Evolutionary conservation across 768 basidiomycete genomes (phyloP), one percentile per base, ranked within the genome.

Genomic region (Erythrobasidium yunnanense): DNA sequence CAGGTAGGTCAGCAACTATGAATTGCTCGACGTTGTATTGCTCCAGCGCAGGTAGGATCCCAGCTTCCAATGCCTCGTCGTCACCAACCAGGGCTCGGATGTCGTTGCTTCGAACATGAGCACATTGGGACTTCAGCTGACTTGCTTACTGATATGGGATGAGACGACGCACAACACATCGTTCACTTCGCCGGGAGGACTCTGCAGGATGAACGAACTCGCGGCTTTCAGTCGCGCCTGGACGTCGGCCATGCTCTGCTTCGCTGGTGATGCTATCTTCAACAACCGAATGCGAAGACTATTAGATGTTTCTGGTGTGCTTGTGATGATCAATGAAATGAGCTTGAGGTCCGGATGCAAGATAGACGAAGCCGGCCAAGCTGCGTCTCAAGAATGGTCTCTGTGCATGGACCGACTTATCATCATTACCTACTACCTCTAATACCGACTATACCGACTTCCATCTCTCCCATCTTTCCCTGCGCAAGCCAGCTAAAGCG

Each of bases 131-230:
- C n/a, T n/a, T n/a, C n/a, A n/a, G n/a, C 23, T 34, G 51, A 53
- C 23, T 15, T 27, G 51, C 51, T n/a, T 15, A 53, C 23, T 53
- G n/a, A 53, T 13, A 15, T 45, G 8, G 45, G 58, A 72, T 60
- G 67, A n/a, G 27, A 88, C 90, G 90, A 72, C 88, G 88, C 58
- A 66, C 65, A 96, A 80, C 18, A 95, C 91, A 78, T 96, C 92
- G 76, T 93, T 95, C 70, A 96, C 90, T 79, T 97, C 88, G 49
- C 92, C 92, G 0, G 92, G 92, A 25, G 92, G 92, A 0, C 89
- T 85, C 75, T 95, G 92, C 0, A 88, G 80, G 30, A 97, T 79
- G 72, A 95, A 88, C 32, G 80, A 80, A 25, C 87, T 84, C 23
- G 87, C 91, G 6, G 74, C 70, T 11, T 58, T 35, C 57, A 70